Conservation (phyloP, 106 monocot genomes). For the Cymbidium sinense region DNA sequence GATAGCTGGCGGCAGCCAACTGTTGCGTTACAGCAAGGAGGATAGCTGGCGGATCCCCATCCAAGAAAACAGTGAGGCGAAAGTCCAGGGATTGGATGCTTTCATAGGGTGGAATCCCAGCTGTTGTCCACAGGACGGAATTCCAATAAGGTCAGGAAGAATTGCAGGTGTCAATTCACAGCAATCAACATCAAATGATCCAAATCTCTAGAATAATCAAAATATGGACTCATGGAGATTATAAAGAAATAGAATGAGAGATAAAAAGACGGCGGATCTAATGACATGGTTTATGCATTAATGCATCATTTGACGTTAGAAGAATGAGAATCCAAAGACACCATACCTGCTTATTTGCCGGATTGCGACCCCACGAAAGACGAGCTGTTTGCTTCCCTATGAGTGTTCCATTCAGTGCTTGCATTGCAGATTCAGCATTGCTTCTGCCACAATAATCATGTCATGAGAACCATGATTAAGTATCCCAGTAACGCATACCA, state of each 20-base stretch:
- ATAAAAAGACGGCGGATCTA: neutral
- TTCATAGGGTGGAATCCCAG: too few relatives aligned
- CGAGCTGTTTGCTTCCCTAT: conserved; percentile 73
- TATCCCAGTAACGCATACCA: neutral
- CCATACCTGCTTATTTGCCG: conserved; percentile 67
- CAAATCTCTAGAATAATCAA: neutral
- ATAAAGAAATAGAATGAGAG: neutral
- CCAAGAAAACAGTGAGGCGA: too few relatives aligned
- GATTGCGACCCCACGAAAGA: conserved; percentile 79
- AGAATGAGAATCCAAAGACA: neutral
- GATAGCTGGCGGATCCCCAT: too few relatives aligned
- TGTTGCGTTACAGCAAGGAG: too few relatives aligned
- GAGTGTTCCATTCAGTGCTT: conserved; percentile 49
- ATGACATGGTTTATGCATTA: neutral
- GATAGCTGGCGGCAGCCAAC: too few relatives aligned
- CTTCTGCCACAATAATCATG: conserved; percentile 26
- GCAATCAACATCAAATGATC: neutral
- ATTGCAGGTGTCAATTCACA: too few relatives aligned
- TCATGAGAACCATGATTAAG: neutral
- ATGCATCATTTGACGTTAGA: neutral
- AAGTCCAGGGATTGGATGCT: too few relatives aligned
- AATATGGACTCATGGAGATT: neutral
- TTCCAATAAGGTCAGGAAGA: too few relatives aligned
- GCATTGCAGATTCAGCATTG: conserved; percentile 69
- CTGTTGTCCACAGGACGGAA: too few relatives aligned